phyloP scores from a whole-genome alignment of 2,329 filamentous ascomycete species.

The Chaetoscypha palmicola region DNA sequence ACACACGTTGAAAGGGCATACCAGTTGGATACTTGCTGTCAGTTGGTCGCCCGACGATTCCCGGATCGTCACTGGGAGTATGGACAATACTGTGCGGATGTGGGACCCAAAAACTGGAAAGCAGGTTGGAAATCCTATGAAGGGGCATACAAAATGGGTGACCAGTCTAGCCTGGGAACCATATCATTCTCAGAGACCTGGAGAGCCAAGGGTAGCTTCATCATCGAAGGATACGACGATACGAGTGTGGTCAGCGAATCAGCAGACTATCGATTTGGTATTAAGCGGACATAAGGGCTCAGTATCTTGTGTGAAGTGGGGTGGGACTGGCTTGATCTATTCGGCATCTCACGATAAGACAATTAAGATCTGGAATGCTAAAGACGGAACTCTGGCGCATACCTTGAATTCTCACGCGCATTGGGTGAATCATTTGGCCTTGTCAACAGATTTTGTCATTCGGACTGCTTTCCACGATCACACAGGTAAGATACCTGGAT shows the following conservation, averaged over 20 bases:
- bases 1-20: slow-evolving; percentile 79
- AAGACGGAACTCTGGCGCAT: slow-evolving; percentile 71
- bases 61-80: slow-evolving; percentile 79
- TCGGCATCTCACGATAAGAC: slow-evolving; percentile 86
- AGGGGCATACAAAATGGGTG: slow-evolving; percentile 85
- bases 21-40: slow-evolving; percentile 82
- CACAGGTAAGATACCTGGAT: slow-evolving; percentile 59
- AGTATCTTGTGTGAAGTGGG: slow-evolving; percentile 90
- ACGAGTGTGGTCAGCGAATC: slow-evolving; percentile 77
- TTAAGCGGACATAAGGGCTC: slow-evolving; percentile 83
- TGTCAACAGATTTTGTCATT: slow-evolving; percentile 87
- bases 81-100: slow-evolving; percentile 85
- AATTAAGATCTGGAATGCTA: slow-evolving; percentile 81
- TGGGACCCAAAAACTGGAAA: slow-evolving; percentile 84
- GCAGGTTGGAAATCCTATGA: slow-evolving; percentile 59
- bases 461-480: slow-evolving; percentile 85
- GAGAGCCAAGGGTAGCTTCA: slow-evolving; percentile 73
- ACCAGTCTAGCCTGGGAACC: slow-evolving; percentile 89
- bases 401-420: slow-evolving; percentile 79
- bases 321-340: slow-evolving; percentile 79
- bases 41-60: slow-evolving; percentile 79
- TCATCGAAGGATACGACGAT: slow-evolving; percentile 87
- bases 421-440: slow-evolving; percentile 90
- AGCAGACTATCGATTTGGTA: slow-evolving; percentile 71
- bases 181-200: slow-evolving; percentile 70